A percentile compares a stretch with the other conserved stretches of the same genome.
Conservation (phyloP, 2,329 filamentous ascomycete species). For the Xylariales sp. region DNA sequence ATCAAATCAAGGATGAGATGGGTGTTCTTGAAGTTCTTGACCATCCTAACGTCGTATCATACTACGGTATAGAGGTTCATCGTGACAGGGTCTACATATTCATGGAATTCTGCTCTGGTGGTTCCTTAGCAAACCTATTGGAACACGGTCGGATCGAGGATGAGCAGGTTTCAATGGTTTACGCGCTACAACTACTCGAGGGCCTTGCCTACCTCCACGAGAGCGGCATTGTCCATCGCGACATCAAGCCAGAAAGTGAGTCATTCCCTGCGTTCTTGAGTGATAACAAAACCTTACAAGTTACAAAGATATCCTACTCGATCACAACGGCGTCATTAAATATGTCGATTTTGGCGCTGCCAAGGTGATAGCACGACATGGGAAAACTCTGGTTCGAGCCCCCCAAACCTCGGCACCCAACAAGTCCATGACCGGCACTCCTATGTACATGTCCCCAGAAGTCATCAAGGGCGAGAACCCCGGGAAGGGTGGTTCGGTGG, state of each 20-base stretch:
- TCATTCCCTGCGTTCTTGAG: conserved; percentile 18
- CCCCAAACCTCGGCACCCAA: conserved; percentile 62
- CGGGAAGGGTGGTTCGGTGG: conserved; percentile 79
- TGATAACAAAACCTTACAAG: conserved; percentile 18
- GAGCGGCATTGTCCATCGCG: conserved; percentile 85
- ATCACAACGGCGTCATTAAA: conserved; percentile 97
- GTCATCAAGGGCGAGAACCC: conserved; percentile 87
- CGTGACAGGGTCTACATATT: conserved; percentile 99
- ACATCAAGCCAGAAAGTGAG: conserved; percentile 96
- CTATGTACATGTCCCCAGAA: conserved; percentile 99
- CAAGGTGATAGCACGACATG: conserved; percentile 92
- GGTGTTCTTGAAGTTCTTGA: conserved; percentile 90
- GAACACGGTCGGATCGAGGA: conserved; percentile 98
- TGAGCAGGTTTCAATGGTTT: conserved; percentile 96
- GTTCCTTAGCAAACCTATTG: conserved; percentile 80
- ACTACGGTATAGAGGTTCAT: conserved; percentile 97
- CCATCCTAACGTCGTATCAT: conserved; percentile 95
- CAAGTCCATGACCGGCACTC: conserved; percentile 93
- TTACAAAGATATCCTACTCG: conserved; percentile 76
- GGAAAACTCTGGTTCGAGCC: conserved; percentile 73
- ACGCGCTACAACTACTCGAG: conserved; percentile 88
- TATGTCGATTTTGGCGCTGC: conserved; percentile 98
- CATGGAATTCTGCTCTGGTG: conserved; percentile 98
- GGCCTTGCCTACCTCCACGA: conserved; percentile 92
- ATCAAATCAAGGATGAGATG: conserved; percentile 96